Evolutionary conservation across 2,329 filamentous ascomycete genomes (phyloP).

Genomic region (Epichloe festucae): DNA sequence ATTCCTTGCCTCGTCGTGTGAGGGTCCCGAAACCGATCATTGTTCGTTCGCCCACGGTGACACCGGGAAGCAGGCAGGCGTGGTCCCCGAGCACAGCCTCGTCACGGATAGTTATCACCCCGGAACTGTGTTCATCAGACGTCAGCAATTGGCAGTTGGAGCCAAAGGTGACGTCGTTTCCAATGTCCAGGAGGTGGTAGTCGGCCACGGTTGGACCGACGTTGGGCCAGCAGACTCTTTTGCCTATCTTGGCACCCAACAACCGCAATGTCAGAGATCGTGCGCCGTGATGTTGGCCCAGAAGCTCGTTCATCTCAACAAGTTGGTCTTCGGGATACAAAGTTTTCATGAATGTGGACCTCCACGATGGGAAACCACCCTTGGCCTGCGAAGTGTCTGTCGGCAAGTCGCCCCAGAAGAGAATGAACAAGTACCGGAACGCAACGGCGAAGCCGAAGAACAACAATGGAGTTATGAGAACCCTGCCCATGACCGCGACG

Average conservation of each 20-base stretch:
- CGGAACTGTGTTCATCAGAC: conserved; percentile 35
- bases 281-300: conserved; percentile 41
- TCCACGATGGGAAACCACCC: conserved; percentile 28
- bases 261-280: conserved; percentile 36
- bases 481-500: conserved; percentile 29
- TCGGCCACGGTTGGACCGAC: conserved; percentile 40
- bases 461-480: conserved; percentile 28
- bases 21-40: conserved; percentile 42
- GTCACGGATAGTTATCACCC: conserved; percentile 31
- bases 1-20: conserved; percentile 30
- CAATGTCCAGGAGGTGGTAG: conserved; percentile 41
- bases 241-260: conserved; percentile 37
- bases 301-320: conserved; percentile 33
- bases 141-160: conserved; percentile 40
- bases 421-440: conserved; percentile 28
- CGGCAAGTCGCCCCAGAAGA: conserved; percentile 23
- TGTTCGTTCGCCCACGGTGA: conserved; percentile 32
- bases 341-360: conserved; percentile 28
- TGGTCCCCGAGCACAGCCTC: conserved; percentile 44
- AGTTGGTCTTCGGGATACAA: conserved; percentile 30
- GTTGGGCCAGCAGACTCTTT: conserved; percentile 43
- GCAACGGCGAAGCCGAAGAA: conserved; percentile 28
- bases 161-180: conserved; percentile 45
- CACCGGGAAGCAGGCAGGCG: conserved; percentile 37
- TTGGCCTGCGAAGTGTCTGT: conserved; percentile 18